These are phyloP conservation scores for Coprinopsis marcescibilis DNA, from an alignment of 768 basidiomycete genomes.

Conservation along the genomic window DNA sequence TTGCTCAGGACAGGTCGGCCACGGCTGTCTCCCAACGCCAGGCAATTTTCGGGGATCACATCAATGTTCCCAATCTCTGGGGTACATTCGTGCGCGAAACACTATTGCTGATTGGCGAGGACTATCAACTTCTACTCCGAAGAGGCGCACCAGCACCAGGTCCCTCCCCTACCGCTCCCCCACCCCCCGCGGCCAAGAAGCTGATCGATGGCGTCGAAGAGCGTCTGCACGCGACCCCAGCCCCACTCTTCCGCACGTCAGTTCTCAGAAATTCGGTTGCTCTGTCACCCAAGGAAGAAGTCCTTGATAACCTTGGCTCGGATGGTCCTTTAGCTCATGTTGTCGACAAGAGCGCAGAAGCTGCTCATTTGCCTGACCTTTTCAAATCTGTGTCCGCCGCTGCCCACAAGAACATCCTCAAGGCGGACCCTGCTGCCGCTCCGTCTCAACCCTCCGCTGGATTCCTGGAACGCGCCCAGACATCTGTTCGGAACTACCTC, in stretches of 20 bases:
- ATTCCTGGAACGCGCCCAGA: slow-evolving; percentile 11
- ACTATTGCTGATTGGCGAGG: slow-evolving; percentile 55
- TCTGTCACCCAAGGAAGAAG: slow-evolving; percentile 46
- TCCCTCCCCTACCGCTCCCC: slow-evolving; percentile 14
- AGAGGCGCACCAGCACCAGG: slow-evolving; percentile 40
- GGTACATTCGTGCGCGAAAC: slow-evolving; percentile 49
- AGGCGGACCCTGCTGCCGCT: not conserved
- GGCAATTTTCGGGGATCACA: slow-evolving; percentile 63
- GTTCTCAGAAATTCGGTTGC: slow-evolving; percentile 36
- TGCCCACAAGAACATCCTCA: not conserved
- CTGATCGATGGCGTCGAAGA: not conserved
- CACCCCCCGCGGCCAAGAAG: slow-evolving; percentile 11
- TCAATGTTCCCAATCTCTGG: slow-evolving; percentile 58
- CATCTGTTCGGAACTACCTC: not conserved
- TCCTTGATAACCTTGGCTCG: slow-evolving; percentile 34
- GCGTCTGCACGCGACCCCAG: slow-evolving; percentile 30
- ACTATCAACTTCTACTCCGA: slow-evolving; percentile 62
- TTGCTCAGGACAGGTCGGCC: slow-evolving; percentile 41
- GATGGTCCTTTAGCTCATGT: slow-evolving; percentile 52
- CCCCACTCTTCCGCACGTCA: slow-evolving; percentile 34
- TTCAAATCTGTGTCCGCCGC: slow-evolving; percentile 18
- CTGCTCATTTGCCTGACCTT: slow-evolving; percentile 13
- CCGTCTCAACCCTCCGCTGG: not conserved
- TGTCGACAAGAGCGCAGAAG: slow-evolving; percentile 27
- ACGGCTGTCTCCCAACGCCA: slow-evolving; percentile 40